phyloP scores from a whole-genome alignment of 306 rosid species.

The Morella rubra region DNA sequence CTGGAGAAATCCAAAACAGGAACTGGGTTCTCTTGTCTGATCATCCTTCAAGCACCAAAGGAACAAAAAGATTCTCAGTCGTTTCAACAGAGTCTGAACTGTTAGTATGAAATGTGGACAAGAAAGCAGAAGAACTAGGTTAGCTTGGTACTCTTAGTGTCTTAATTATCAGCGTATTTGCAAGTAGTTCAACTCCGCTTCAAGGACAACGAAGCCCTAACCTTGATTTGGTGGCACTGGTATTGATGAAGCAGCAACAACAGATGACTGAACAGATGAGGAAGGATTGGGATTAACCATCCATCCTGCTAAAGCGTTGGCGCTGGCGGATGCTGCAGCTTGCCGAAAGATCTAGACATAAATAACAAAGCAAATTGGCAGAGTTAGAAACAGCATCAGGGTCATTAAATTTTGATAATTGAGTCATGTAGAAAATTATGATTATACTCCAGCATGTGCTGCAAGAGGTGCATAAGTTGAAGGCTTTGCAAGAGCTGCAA shows the following conservation, averaged over 20 bases:
- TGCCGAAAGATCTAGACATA: constrained; percentile 44
- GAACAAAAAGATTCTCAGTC: constrained; percentile 12
- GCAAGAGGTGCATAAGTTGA: constrained; percentile 66
- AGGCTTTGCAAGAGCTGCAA: constrained; percentile 77
- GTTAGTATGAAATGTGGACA: background rate
- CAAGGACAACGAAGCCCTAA: constrained; percentile 29
- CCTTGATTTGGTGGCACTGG: constrained; percentile 49
- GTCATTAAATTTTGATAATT: background rate
- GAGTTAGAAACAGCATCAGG: background rate
- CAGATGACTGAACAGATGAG: constrained; percentile 37
- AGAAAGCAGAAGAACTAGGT: background rate
- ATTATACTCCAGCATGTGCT: constrained; percentile 65
- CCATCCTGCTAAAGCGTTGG: constrained; percentile 44
- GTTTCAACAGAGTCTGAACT: background rate
- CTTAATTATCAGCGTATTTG: constrained; percentile 2
- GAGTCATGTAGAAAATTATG: background rate
- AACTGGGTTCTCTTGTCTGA: background rate
- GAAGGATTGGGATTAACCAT: constrained; percentile 42
- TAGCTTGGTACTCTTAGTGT: background rate
- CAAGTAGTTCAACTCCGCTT: background rate
- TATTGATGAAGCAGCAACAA: constrained; percentile 34
- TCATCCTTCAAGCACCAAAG: background rate
- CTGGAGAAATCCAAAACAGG: background rate
- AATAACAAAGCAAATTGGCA: constrained; percentile 2
- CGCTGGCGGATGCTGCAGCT: constrained; percentile 35